Evolutionary conservation across 306 rosid species (phyloP), one percentile per base, ranked within the genome.

Genomic region (Spatholobus suberectus): DNA sequence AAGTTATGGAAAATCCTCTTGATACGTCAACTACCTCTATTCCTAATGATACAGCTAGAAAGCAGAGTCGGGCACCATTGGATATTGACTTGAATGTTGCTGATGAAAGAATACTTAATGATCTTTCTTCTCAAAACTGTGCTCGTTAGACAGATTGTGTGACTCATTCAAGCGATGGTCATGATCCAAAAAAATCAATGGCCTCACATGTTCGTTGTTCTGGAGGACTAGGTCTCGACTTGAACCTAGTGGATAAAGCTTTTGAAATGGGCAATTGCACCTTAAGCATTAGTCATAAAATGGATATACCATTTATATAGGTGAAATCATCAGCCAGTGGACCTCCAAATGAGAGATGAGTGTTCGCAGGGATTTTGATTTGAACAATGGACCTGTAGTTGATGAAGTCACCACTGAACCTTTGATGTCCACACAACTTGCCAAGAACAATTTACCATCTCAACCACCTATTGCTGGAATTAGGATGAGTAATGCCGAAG

Each of bases 141-240:
- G 66, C 57, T 71, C 75, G 14, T 27, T 86, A 40, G 23, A 51
- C 32, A 21, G 79, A 55, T 43, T 76, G 41, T 63, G 68, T 15
- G 77, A 82, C 65, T 35, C 81, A 47, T 59, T 62, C 7, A 41
- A 58, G 32, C 63, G 85, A 44, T 38, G 73, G 41, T n/a, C n/a
- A n/a, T n/a, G n/a, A n/a, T n/a, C n/a, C n/a, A n/a, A n/a, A n/a
- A n/a, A n/a, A n/a, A n/a, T n/a, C n/a, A 8, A 49, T 37, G 63
- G 76, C 62, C 29, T 74, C 81, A 32, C 82, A 84, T 68, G 74
- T 68, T 63, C 87, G 83, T 23, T 58, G 78, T 46, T 58, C 84
- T 57, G 94, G 96, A 29, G 89, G 94, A 13, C 87, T 88, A 79
- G 94, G 84, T 85, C 97, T 92, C 83, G 97, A 92, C 84, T 88